phyloP scores from a whole-genome alignment of 148 eudicot genomes.

The Rhododendron mucronatum region DNA sequence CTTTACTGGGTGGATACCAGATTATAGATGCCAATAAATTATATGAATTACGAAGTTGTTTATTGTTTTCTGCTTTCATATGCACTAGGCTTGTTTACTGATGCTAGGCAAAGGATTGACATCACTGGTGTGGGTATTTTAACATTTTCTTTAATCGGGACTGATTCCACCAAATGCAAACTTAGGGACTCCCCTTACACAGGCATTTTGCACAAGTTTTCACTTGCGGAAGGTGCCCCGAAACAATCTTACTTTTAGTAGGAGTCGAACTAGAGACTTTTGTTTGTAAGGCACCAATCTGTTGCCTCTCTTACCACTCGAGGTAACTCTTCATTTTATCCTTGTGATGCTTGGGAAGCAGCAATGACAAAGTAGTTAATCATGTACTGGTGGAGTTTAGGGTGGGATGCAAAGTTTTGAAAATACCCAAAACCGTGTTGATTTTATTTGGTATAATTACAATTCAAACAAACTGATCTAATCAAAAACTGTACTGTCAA shows the following conservation, averaged over 20 bases:
- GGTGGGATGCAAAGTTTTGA: not conserved
- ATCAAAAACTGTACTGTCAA: no score
- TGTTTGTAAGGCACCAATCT: not conserved
- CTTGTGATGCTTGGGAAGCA: not conserved
- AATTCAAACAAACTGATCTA: no score
- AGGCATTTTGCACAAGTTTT: not conserved
- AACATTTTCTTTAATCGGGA: not conserved
- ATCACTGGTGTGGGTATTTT: not conserved
- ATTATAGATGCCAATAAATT: constrained; percentile 6
- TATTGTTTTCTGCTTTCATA: not conserved
- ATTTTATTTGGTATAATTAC: no score
- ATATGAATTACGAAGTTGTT: not conserved
- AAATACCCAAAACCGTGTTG: no score
- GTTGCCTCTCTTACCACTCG: not conserved
- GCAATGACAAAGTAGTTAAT: not conserved
- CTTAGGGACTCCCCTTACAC: not conserved
- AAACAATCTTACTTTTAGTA: not conserved
- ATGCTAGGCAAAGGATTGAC: not conserved
- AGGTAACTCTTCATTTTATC: not conserved
- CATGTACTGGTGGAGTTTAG: not conserved
- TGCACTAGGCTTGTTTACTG: not conserved
- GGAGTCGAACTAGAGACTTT: not conserved
- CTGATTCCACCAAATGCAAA: not conserved
- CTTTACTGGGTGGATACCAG: constrained; percentile 10
- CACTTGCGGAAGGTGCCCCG: not conserved